Conservation (phyloP, 768 basidiomycete genomes). For the Candolleomyces eurysporus region DNA sequence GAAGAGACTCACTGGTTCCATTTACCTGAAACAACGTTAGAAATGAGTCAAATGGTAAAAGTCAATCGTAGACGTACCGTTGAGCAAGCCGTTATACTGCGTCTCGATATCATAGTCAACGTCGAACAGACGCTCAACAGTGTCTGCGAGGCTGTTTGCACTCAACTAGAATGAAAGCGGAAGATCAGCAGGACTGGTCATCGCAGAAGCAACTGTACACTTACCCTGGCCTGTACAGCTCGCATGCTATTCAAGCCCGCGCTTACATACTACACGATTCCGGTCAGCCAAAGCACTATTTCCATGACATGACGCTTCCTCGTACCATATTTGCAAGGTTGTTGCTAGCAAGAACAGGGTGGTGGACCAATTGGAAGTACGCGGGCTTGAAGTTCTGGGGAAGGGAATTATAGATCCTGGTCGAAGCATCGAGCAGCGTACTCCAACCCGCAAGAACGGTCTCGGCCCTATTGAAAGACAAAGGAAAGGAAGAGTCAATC, state of each 20-base stretch:
- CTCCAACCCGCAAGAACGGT: constrained; percentile 51
- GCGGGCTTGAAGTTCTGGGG: constrained; percentile 47
- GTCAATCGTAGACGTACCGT: constrained; percentile 33
- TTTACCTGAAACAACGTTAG: constrained; percentile 39
- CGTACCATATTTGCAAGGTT: constrained; percentile 37
- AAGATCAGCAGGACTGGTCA: background rate
- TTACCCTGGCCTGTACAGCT: constrained; percentile 57
- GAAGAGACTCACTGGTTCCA: constrained; percentile 54
- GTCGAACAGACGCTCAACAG: constrained; percentile 56
- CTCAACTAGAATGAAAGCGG: constrained; percentile 33
- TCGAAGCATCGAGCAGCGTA: constrained; percentile 45
- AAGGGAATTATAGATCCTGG: constrained; percentile 53
- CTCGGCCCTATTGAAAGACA: constrained; percentile 47
- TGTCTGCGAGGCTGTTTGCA: constrained; percentile 54
- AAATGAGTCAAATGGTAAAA: background rate
- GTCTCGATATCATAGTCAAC: constrained; percentile 59
- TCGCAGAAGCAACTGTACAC: constrained; percentile 4
- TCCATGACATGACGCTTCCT: too few species aligned
- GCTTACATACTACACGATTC: constrained; percentile 23
- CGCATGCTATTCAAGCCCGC: constrained; percentile 61
- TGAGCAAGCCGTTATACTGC: constrained; percentile 56
- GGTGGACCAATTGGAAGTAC: constrained; percentile 72
- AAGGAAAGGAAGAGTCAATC: background rate
- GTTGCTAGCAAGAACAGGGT: constrained; percentile 58
- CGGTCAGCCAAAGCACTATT: too few species aligned